phyloP scores from a whole-genome alignment of 2,329 filamentous ascomycete species.

The Graphilbum fragrans region DNA sequence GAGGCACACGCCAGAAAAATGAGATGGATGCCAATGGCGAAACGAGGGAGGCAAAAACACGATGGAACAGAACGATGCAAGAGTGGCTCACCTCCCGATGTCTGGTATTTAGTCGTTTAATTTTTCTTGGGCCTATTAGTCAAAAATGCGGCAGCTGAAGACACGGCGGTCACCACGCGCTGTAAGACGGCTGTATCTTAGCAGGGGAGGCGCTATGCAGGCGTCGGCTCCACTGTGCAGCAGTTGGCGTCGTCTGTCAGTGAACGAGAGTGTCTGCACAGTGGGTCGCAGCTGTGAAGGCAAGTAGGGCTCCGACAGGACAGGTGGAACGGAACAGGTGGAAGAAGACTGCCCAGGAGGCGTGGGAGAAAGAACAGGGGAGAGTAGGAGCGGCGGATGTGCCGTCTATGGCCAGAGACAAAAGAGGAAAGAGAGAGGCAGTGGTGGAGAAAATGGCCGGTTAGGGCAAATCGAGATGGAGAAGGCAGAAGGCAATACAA shows the following conservation, averaged over 20 bases:
- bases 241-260: too few relatives aligned
- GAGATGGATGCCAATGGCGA: neutral
- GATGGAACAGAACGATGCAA: too few relatives aligned
- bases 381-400: too few relatives aligned
- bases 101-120: neutral
- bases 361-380: too few relatives aligned
- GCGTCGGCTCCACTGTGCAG: neutral
- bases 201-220: neutral
- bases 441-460: neutral
- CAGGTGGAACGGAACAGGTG: too few relatives aligned
- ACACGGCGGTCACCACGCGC: neutral
- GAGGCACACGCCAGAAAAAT: neutral
- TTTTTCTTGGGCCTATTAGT: neutral
- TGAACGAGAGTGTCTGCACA: too few relatives aligned
- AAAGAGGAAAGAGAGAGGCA: neutral
- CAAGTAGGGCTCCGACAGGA: too few relatives aligned
- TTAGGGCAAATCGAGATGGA: too few relatives aligned
- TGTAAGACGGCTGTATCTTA: neutral
- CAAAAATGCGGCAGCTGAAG: too few relatives aligned
- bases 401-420: too few relatives aligned
- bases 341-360: too few relatives aligned
- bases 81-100: conserved; percentile 1
- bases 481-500: neutral
- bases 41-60: neutral
- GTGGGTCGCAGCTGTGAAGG: too few relatives aligned